Base-by-base conservation (phyloP, 2,329 filamentous ascomycete species). In the Fusarium euwallaceae region DNA sequence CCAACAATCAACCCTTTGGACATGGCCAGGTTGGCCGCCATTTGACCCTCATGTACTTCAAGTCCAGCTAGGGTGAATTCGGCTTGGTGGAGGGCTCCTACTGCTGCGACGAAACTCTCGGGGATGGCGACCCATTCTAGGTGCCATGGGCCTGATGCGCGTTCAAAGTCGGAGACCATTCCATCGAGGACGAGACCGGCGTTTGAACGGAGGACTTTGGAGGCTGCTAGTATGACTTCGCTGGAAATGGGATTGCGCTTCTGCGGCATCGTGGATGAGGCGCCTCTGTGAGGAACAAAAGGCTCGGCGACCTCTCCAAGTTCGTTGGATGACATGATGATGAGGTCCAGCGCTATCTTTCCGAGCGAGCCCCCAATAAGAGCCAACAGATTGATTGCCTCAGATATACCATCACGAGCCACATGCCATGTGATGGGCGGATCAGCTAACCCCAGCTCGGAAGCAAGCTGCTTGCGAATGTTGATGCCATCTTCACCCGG, bases 211-310 rank as follows among this genome's bases (percentile, higher is more conserved):
- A 90, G 81, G 10, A 89, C 80, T 74, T 89, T 90, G 2, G 87
- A 88, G 1, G 87, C 85, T 0, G 88, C 88, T 1, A 90, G 80
- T 6, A 90, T 87, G 4, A 89, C 85, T 71, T 90, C 88, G 74
- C 87, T 88, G 0, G 88, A 89, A 34, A 91, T 90, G 1, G 88
- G 88, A 58, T 91, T 90, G 6, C 88, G 83, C 79, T 91, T 90
- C 77, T 90, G 88, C 4, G 88, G 88, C 88, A 90, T 90, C 0
- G 88, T 90, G 0, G 86, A 88, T 0, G 85, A 88, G 2, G 87
- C 87, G 1, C 88, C 88, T 8, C 88, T 83, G 71, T 89, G 87
- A 3, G 87, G 85, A 1, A 89, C 86, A 59, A 87, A 90, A 0
- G 88, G 88, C 77, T 90, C 88, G 0, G 87, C 85, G 3, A 90